phyloP scores from a whole-genome alignment of 495 filamentous ascomycete genomes.

The Xeromyces bisporus region DNA sequence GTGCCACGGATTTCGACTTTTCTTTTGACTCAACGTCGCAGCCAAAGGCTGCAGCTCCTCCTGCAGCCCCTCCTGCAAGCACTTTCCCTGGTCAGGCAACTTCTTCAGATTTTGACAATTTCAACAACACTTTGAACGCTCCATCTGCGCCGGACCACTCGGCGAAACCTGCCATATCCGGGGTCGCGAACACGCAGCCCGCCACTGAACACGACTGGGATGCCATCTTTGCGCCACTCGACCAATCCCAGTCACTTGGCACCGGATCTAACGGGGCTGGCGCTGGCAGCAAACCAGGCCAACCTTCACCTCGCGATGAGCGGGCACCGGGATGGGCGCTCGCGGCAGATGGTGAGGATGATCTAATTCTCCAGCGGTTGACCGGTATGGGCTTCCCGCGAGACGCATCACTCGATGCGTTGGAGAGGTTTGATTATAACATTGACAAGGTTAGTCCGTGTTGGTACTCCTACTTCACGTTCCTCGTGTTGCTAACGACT shows the following conservation, averaged over 20 bases:
- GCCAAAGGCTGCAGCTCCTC: slow-evolving; percentile 8
- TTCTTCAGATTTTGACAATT: slow-evolving; percentile 26
- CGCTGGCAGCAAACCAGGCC: background rate
- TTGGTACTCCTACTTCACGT: background rate
- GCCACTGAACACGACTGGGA: slow-evolving; percentile 77
- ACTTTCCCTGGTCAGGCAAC: slow-evolving; percentile 7
- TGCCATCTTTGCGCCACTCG: slow-evolving; percentile 72
- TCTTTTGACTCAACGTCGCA: slow-evolving; percentile 38
- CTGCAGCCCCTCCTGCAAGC: no score
- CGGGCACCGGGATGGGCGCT: slow-evolving; percentile 47
- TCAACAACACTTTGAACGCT: slow-evolving; percentile 36
- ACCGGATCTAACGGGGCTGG: slow-evolving; percentile 3
- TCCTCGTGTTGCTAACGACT: background rate
- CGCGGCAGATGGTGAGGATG: slow-evolving; percentile 63
- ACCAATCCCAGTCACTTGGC: slow-evolving; percentile 32
- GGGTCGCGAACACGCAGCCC: slow-evolving; percentile 15
- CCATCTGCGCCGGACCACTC: slow-evolving; percentile 18
- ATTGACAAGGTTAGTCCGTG: slow-evolving; percentile 62
- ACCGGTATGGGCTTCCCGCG: slow-evolving; percentile 84
- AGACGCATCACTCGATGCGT: slow-evolving; percentile 56
- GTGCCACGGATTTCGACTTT: slow-evolving; percentile 51
- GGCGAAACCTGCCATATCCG: slow-evolving; percentile 11
- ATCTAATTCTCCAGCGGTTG: slow-evolving; percentile 78
- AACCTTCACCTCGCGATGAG: slow-evolving; percentile 6
- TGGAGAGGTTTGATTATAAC: slow-evolving; percentile 94